phyloP scores from a whole-genome alignment of 2,329 filamentous ascomycete species.

The Penicillium psychrosexuale region DNA sequence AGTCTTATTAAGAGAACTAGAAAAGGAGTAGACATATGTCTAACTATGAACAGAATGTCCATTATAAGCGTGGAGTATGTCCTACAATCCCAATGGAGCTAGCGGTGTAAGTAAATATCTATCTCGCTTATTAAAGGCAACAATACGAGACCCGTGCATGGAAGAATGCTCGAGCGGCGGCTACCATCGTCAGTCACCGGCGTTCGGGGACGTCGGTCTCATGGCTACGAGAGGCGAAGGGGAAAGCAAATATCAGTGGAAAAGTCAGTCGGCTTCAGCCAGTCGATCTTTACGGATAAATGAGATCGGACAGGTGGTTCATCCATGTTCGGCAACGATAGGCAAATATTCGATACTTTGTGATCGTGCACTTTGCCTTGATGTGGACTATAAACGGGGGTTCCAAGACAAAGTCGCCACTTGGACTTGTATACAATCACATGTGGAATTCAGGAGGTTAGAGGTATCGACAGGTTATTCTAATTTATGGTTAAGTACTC shows the following conservation, averaged over 20 bases:
- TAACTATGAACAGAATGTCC: neutral
- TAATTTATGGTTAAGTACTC: neutral
- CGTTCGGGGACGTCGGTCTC: neutral
- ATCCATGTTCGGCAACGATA: neutral
- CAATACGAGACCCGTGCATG: neutral
- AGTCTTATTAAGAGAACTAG: neutral
- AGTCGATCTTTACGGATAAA: neutral
- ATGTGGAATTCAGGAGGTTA: neutral
- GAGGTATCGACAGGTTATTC: neutral
- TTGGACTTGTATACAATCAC: neutral
- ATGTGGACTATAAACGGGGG: neutral
- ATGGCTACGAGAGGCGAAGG: neutral
- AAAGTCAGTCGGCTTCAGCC: neutral
- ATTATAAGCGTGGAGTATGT: neutral
- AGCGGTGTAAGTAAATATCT: neutral
- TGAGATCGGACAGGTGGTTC: neutral
- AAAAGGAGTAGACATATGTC: neutral
- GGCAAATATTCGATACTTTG: neutral
- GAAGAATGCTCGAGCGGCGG: neutral
- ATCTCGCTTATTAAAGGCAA: neutral
- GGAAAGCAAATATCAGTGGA: neutral
- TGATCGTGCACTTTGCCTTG: neutral
- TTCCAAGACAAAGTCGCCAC: neutral
- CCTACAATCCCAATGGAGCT: neutral
- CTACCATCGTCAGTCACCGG: constrained; percentile 4